These are phyloP conservation scores for Aspergillus jensenii DNA, from an alignment of 2,329 filamentous ascomycete genomes.

Conservation along the genomic window DNA sequence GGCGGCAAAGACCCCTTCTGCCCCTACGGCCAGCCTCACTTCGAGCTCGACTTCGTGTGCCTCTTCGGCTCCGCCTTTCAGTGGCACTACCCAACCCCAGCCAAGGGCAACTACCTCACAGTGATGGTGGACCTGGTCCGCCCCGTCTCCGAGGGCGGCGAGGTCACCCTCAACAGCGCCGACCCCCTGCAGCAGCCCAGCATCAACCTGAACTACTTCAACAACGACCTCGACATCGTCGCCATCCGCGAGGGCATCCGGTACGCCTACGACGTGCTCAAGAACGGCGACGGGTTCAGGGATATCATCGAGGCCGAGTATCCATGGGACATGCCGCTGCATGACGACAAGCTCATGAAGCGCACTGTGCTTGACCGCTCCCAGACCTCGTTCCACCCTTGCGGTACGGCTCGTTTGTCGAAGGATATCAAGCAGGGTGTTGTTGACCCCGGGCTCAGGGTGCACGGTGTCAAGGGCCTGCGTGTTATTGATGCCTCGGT, in stretches of 20 bases:
- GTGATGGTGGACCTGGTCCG: constrained; percentile 56
- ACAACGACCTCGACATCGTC: constrained; percentile 53
- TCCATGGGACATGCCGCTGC: constrained; percentile 60
- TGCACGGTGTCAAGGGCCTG: constrained; percentile 55
- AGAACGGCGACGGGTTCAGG: constrained; percentile 56
- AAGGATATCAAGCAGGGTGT: constrained; percentile 40
- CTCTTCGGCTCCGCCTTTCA: constrained; percentile 57
- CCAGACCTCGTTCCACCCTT: constrained; percentile 43
- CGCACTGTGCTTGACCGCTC: constrained; percentile 54
- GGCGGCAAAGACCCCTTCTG: constrained; percentile 53
- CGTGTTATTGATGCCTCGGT: constrained; percentile 58
- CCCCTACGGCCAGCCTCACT: constrained; percentile 59
- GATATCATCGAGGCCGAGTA: constrained; percentile 46
- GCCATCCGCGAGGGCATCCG: constrained; percentile 59
- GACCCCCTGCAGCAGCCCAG: constrained; percentile 31
- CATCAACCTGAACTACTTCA: constrained; percentile 49
- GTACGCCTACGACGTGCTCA: constrained; percentile 56
- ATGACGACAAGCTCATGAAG: constrained; percentile 58
- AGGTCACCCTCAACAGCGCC: constrained; percentile 43
- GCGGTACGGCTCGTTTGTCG: constrained; percentile 55
- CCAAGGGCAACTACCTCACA: constrained; percentile 53
- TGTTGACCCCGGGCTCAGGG: constrained; percentile 47
- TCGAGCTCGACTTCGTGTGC: constrained; percentile 62
- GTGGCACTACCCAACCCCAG: constrained; percentile 48
- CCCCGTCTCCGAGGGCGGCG: constrained; percentile 42